Percentiles rank a stretch among this genome's conserved stretches.
phyloP scores from a whole-genome alignment of 352 stramenopile species.

The Paralagenidium karlingii region DNA sequence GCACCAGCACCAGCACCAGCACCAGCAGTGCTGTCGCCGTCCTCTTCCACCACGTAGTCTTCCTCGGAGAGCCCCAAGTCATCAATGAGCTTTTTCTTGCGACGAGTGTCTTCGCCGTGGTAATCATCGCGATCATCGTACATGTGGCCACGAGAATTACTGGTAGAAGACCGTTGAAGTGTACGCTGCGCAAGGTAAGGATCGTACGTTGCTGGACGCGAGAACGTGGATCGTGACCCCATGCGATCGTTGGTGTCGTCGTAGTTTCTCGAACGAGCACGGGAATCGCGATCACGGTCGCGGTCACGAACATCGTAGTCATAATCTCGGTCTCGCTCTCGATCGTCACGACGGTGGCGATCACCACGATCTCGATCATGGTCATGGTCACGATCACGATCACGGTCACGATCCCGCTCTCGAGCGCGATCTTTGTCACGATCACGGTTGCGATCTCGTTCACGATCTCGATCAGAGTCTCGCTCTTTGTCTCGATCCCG shows the following conservation, averaged over 20 bases:
- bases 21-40: conserved; percentile 3
- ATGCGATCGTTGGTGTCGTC: no score
- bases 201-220: conserved; percentile 72
- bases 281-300: conserved; percentile 9
- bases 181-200: conserved; percentile 50
- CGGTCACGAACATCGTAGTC: conserved; percentile 5
- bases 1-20: conserved; percentile 2
- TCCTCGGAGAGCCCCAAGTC: conserved; percentile 72
- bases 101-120: conserved; percentile 22
- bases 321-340: conserved; percentile 11
- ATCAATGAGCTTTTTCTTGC: conserved; percentile 58
- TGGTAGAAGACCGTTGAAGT: conserved; percentile 17
- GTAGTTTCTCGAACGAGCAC: no score
- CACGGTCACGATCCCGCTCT: conserved; percentile 21
- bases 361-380: conserved; percentile 12
- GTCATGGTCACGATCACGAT: conserved; percentile 18
- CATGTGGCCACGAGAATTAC: conserved; percentile 9
- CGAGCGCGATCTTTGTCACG: no score
- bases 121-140: conserved; percentile 31
- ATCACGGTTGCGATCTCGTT: background rate
- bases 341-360: conserved; percentile 1
- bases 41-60: conserved; percentile 14
- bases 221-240: conserved; percentile 59
- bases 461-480: conserved; percentile 5
- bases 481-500: conserved; percentile 11